Evolutionary conservation across 1,139 yeast genomes (phyloP).

Genomic region (Casaregolazyma suthepensis): DNA sequence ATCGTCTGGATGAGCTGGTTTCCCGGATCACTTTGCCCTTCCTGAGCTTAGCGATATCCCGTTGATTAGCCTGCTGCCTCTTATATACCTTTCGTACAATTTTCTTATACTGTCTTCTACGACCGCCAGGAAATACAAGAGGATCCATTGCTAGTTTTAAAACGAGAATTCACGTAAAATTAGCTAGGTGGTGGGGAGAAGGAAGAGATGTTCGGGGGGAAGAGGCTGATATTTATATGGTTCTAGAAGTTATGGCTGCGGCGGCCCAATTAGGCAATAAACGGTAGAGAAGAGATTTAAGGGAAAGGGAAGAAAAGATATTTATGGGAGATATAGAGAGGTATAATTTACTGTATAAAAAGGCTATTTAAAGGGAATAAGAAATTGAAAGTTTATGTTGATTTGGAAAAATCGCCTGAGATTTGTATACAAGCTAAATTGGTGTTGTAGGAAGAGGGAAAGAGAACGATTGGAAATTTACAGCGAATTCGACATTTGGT

Average conservation of each 20-base stretch:
- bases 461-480: not conserved
- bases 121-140: constrained; percentile 4
- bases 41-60: not conserved
- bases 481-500: not conserved
- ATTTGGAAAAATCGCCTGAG: not conserved
- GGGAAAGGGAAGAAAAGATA: too few relatives aligned
- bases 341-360: too few relatives aligned
- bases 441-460: not conserved
- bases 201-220: not conserved
- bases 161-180: not conserved
- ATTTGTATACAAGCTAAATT: not conserved
- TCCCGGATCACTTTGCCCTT: not conserved
- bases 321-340: too few relatives aligned
- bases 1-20: not conserved
- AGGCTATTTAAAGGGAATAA: too few relatives aligned
- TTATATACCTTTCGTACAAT: not conserved
- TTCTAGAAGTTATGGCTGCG: not conserved
- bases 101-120: constrained; percentile 4
- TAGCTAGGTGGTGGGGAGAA: not conserved
- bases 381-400: too few relatives aligned
- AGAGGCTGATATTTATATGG: not conserved
- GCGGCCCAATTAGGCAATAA: not conserved
- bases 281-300: not conserved
- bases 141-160: not conserved
- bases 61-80: constrained; percentile 1